A percentile compares a stretch with the other conserved stretches of the same genome.
These are phyloP conservation scores for Lathyrus aphaca DNA, from an alignment of 306 rosid genomes.

Conservation along the genomic window DNA sequence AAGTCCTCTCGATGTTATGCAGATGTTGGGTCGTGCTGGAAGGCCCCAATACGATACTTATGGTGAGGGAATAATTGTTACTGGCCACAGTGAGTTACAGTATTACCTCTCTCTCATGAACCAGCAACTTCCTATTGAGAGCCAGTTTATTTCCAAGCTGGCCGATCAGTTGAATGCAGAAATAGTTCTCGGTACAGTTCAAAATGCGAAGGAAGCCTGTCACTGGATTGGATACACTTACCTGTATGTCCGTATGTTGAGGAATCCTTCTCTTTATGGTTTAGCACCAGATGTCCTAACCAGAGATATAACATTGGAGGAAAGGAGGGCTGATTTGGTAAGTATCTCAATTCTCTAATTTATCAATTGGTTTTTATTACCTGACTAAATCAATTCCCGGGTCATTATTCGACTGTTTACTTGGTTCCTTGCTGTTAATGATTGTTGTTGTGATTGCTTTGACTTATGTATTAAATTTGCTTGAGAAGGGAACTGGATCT, in stretches of 20 bases:
- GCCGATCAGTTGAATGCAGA: conserved; percentile 95
- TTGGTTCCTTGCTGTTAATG: not conserved
- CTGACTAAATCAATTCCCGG: not conserved
- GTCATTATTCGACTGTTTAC: conserved; percentile 1
- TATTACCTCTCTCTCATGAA: conserved; percentile 95
- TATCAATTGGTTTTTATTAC: conserved; percentile 14
- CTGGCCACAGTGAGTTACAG: conserved; percentile 89
- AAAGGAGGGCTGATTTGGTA: conserved; percentile 92
- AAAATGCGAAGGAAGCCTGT: conserved; percentile 83
- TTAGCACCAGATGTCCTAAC: conserved; percentile 68
- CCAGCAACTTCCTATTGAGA: conserved; percentile 91
- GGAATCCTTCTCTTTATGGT: conserved; percentile 85
- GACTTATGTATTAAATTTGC: conserved; percentile 8
- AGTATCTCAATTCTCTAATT: conserved; percentile 13
- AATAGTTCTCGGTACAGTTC: conserved; percentile 90
- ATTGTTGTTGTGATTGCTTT: conserved; percentile 14
- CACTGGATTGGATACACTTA: conserved; percentile 87
- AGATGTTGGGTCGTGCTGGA: conserved; percentile 98
- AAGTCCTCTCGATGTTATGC: conserved; percentile 95
- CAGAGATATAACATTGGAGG: conserved; percentile 78
- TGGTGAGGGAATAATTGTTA: conserved; percentile 91
- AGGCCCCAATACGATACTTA: conserved; percentile 89
- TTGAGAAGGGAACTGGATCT: not conserved
- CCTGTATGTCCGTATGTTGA: conserved; percentile 76
- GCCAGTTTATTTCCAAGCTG: conserved; percentile 92